Evolutionary conservation across 257 asterid genomes (phyloP).

Genomic region (Knoxia roxburghii): DNA sequence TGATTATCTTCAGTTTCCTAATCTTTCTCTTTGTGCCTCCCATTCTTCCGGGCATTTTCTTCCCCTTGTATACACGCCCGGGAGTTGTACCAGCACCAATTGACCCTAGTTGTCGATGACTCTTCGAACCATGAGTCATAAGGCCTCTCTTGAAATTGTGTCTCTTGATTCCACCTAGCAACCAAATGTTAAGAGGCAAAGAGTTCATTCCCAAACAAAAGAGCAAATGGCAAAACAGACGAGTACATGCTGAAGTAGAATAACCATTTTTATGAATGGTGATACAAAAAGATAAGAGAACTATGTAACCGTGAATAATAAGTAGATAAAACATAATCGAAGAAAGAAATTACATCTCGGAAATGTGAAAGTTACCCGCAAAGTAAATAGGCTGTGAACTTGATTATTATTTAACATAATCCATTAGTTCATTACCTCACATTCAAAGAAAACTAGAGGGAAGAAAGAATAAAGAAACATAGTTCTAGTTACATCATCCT

Average conservation of each 20-base stretch:
- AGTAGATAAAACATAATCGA: not conserved
- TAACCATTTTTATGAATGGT: not conserved
- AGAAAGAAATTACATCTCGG: not conserved
- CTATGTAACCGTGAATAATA: not conserved
- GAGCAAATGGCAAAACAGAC: not conserved
- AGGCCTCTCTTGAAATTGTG: constrained; percentile 89
- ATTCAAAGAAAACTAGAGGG: not conserved
- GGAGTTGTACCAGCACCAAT: constrained; percentile 99
- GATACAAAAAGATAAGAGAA: not conserved
- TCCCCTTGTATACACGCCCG: constrained; percentile 83
- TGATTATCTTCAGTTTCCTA: constrained; percentile 69
- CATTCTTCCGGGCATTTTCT: constrained; percentile 99
- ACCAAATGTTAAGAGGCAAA: constrained; percentile 9
- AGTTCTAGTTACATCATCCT: not conserved
- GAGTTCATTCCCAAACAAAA: not conserved
- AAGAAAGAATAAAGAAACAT: not conserved
- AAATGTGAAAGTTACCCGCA: too few relatives aligned
- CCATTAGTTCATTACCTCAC: not conserved
- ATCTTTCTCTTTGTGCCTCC: constrained; percentile 87
- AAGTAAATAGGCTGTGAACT: not conserved
- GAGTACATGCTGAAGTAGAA: not conserved
- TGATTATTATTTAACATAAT: not conserved
- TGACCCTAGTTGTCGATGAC: constrained; percentile 88
- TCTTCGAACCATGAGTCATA: constrained; percentile 95
- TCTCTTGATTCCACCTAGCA: constrained; percentile 93